phyloP scores from a whole-genome alignment of 2,329 filamentous ascomycete genomes.

The Aspergillus japonicus region DNA sequence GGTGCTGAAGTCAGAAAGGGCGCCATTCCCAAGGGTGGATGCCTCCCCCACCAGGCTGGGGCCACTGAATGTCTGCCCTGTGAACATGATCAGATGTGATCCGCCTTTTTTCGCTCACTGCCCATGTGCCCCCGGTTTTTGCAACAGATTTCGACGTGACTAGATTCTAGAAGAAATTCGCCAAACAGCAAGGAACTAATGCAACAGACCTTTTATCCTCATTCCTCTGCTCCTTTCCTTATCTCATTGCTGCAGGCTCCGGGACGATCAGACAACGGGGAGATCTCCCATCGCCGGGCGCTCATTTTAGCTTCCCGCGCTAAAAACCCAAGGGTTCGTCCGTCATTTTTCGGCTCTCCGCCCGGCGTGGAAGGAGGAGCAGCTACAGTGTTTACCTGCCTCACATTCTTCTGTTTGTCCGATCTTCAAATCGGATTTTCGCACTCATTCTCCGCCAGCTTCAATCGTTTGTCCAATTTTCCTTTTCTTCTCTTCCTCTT shows the following conservation, averaged over 20 bases:
- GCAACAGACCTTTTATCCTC: background rate
- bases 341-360: constrained; percentile 9
- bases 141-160: too few relatives aligned
- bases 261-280: background rate
- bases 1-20: constrained; percentile 3
- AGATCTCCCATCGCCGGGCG: background rate
- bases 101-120: background rate
- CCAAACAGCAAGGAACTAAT: background rate
- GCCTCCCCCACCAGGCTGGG: background rate
- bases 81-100: background rate
- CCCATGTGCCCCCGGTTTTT: background rate
- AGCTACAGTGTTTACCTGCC: constrained; percentile 1
- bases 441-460: background rate
- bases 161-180: background rate
- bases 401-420: constrained; percentile 7
- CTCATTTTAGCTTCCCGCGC: constrained; percentile 7
- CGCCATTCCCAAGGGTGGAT: constrained; percentile 3
- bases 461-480: constrained; percentile 7
- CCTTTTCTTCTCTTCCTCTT: constrained; percentile 8
- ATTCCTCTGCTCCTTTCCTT: background rate
- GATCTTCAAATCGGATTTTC: constrained; percentile 5
- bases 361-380: constrained; percentile 8
- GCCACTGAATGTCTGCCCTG: constrained; percentile 1
- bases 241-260: background rate
- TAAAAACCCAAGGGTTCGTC: constrained; percentile 9